Evolutionary conservation across 805 yeast genomes (phyloP), one percentile per base, ranked within the genome.

Genomic region (Candida pseudoglaebosa): DNA sequence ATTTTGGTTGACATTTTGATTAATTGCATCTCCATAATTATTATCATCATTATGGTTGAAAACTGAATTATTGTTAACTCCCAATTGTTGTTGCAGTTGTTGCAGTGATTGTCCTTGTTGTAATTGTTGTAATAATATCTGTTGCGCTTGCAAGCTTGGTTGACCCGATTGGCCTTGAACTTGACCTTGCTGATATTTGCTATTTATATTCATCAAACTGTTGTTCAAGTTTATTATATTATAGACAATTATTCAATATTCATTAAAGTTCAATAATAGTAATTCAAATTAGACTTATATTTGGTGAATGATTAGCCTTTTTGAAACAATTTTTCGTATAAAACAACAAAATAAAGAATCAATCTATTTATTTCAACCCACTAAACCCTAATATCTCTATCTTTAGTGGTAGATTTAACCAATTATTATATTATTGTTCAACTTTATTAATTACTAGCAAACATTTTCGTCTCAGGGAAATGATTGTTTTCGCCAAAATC

Each of bases 71-170:
- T 29, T 38, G n/a, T 36, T 37, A 8, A 46, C 22, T 30, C 43
- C 41, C 43, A 61, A 67, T 49, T 59, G 69, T 35, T 32, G 34
- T 18, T 26, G 43, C 32, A 46, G 53, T 41, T 24, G 51, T 31
- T 35, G 49, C 38, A 48, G 61, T 19, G 54, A 32, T 35, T 57
- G 67, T 10, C 66, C 67, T 35, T 63, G 70, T 41, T 65, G 73
- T 37, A 67, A 57, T 44, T 65, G 72, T 47, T 65, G 72, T 38
- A 66, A 56, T 44, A 67, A 56, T 13, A 65, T 54, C 47, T 67
- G 73, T 44, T 68, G 73, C 20, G 70, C 66, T 38, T 67, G 73
- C 37, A 65, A 48, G 41, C 57, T 62, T 9, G 58, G 57, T 42
- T 52, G 66, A 24, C 52, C 24, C 15, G 35, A 20, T 14, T 51